phyloP scores from a whole-genome alignment of 176 grass and related monocot genomes.

The Areca catechu region DNA sequence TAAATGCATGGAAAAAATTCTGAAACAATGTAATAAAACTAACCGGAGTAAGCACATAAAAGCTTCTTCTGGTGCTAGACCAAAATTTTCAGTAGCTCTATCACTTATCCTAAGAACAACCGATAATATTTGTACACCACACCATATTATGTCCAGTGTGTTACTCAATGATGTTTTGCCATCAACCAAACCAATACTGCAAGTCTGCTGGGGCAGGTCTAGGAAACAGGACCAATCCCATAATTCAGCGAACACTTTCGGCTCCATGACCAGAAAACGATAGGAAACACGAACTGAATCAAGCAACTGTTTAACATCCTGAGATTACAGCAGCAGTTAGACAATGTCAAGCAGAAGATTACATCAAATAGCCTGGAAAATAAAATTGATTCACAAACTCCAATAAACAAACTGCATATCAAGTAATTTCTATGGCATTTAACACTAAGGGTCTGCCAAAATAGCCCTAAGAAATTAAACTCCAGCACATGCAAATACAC shows the following conservation, averaged over 20 bases:
- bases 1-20: not conserved
- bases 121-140: conserved; percentile 56
- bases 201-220: conserved; percentile 43
- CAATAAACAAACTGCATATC: too few relatives aligned
- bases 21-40: conserved; percentile 15
- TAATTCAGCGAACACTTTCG: conserved; percentile 50
- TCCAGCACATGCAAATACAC: too few relatives aligned
- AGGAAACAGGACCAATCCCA: conserved; percentile 94
- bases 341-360: not conserved
- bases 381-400: not conserved
- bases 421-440: too few relatives aligned
- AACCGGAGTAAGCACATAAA: conserved; percentile 71
- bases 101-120: conserved; percentile 63
- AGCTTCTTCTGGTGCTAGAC: conserved; percentile 49
- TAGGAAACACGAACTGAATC: conserved; percentile 50
- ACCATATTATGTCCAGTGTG: conserved; percentile 70
- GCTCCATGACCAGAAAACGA: conserved; percentile 71
- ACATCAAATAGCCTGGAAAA: too few relatives aligned
- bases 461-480: too few relatives aligned
- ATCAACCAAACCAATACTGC: conserved; percentile 36
- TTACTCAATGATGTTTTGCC: conserved; percentile 14
- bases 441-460: too few relatives aligned
- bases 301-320: conserved; percentile 56
- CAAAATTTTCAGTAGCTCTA: conserved; percentile 58
- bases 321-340: conserved; percentile 26